A percentile compares a stretch with the other conserved stretches of the same genome.
These are phyloP conservation scores for Mikania micrantha DNA, from an alignment of 129 eudicot species.

Conservation along the genomic window DNA sequence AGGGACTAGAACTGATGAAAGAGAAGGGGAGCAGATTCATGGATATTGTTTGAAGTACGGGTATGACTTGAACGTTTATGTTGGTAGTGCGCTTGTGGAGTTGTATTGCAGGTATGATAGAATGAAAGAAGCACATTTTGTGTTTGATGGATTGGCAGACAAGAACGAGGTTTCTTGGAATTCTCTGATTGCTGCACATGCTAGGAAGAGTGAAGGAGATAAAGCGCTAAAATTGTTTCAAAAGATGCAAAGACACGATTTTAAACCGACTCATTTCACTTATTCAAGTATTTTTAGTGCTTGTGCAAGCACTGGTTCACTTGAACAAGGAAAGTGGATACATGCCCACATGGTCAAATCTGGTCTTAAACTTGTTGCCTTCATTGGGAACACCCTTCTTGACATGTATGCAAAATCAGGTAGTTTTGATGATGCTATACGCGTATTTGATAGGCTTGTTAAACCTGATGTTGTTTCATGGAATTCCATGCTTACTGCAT, in stretches of 20 bases:
- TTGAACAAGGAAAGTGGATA: constrained; percentile 85
- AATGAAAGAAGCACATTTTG: constrained; percentile 45
- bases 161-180: constrained; percentile 86
- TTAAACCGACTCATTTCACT: constrained; percentile 55
- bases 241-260: constrained; percentile 53
- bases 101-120: constrained; percentile 60
- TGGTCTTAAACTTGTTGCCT: constrained; percentile 57
- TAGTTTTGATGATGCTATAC: constrained; percentile 60
- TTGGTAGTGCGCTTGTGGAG: constrained; percentile 76
- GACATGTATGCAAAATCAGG: constrained; percentile 86
- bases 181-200: constrained; percentile 68
- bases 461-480: constrained; percentile 63
- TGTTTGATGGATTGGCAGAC: constrained; percentile 38
- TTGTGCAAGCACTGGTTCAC: constrained; percentile 63
- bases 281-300: constrained; percentile 61
- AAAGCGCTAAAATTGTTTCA: constrained; percentile 43
- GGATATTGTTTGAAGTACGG: constrained; percentile 42
- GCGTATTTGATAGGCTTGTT: constrained; percentile 49
- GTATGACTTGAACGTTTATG: constrained; percentile 51
- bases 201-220: constrained; percentile 62
- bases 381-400: constrained; percentile 69
- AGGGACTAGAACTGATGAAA: constrained; percentile 34
- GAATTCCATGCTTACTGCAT: constrained; percentile 78
- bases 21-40: constrained; percentile 45
- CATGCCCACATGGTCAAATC: constrained; percentile 67